These are phyloP conservation scores for Solanum bulbocastanum DNA, from an alignment of 257 asterid species.

Conservation along the genomic window DNA sequence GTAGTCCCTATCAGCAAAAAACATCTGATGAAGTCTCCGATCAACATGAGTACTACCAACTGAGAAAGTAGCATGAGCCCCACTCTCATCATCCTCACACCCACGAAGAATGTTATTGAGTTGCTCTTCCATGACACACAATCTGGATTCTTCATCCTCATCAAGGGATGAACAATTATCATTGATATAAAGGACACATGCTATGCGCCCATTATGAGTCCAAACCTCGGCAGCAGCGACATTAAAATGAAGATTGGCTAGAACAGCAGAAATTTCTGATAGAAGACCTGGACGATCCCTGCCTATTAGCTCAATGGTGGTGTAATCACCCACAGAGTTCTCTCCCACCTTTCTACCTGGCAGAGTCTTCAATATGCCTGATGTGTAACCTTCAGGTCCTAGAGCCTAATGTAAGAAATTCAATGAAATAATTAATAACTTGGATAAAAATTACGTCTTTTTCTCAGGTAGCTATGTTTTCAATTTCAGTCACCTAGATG, in stretches of 20 bases:
- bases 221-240: conserved; percentile 93
- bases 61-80: conserved; percentile 45
- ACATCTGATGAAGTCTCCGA: conserved; percentile 87
- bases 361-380: conserved; percentile 47
- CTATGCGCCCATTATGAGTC: conserved; percentile 85
- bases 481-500: background rate
- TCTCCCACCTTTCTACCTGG: conserved; percentile 60
- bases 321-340: conserved; percentile 55
- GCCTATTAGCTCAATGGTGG: conserved; percentile 81
- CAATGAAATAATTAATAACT: conserved; percentile 2
- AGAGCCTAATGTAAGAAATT: conserved; percentile 40
- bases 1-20: conserved; percentile 78
- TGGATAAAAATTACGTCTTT: background rate
- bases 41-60: conserved; percentile 71
- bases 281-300: conserved; percentile 87
- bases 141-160: conserved; percentile 54
- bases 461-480: background rate
- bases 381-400: conserved; percentile 72
- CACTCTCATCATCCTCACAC: conserved; percentile 33
- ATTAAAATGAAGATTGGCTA: conserved; percentile 71
- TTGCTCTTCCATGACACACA: conserved; percentile 70
- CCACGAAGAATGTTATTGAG: conserved; percentile 65
- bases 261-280: conserved; percentile 80
- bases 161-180: conserved; percentile 45
- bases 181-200: conserved; percentile 82